Conservation (phyloP, 1,139 yeast species). For the Candida glucosophila region DNA sequence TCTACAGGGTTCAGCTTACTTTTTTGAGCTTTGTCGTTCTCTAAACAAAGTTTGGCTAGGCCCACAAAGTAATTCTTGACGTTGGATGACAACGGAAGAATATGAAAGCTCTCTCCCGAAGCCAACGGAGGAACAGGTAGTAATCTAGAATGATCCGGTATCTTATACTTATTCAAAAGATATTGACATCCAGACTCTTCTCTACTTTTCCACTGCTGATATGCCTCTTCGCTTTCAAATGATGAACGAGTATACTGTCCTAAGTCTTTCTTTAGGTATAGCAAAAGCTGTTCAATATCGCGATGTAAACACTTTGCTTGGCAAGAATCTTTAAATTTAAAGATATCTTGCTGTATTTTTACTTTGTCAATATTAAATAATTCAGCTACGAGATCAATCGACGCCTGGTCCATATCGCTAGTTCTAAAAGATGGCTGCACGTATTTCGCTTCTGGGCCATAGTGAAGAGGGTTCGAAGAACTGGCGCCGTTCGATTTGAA, state of each 20-base stretch:
- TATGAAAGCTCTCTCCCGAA: slow-evolving; percentile 24
- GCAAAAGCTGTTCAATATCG: slow-evolving; percentile 34
- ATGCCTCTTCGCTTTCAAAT: slow-evolving; percentile 33
- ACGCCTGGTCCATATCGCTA: slow-evolving; percentile 38
- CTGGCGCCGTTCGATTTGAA: no score
- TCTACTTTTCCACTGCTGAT: slow-evolving; percentile 44
- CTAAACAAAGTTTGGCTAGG: slow-evolving; percentile 21
- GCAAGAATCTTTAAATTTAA: slow-evolving; percentile 30
- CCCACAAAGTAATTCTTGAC: slow-evolving; percentile 21
- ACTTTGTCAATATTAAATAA: slow-evolving; percentile 33
- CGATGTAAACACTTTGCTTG: slow-evolving; percentile 35
- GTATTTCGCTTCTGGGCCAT: slow-evolving; percentile 12
- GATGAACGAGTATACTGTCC: slow-evolving; percentile 32
- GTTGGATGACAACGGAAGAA: slow-evolving; percentile 34
- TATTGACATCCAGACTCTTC: slow-evolving; percentile 32
- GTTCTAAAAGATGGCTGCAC: slow-evolving; percentile 40
- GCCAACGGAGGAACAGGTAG: slow-evolving; percentile 24
- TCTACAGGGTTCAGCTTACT: slow-evolving; percentile 9
- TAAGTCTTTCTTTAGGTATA: slow-evolving; percentile 31
- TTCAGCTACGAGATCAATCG: slow-evolving; percentile 26
- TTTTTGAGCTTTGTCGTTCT: slow-evolving; percentile 10
- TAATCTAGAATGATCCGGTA: slow-evolving; percentile 23
- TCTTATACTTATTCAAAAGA: slow-evolving; percentile 31
- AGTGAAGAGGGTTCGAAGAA: slow-evolving; percentile 5
- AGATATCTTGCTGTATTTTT: slow-evolving; percentile 43